phyloP scores from a whole-genome alignment of 192 early-diverging fungal species.

The Fimicolochytrium jonesii region DNA sequence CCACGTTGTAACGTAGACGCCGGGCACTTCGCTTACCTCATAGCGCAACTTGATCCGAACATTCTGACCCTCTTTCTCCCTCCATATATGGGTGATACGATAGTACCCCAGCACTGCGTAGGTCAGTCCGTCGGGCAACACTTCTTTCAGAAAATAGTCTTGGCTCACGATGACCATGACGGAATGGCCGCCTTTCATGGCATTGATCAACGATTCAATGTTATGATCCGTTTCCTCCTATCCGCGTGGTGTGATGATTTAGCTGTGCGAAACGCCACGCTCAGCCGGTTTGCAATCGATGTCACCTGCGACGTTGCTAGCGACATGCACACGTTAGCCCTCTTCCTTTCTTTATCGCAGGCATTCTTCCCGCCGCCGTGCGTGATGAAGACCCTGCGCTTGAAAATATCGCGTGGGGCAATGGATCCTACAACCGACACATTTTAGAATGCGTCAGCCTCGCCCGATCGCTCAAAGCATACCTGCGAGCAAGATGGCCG shows the following conservation, averaged over 20 bases:
- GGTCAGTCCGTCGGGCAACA: neutral
- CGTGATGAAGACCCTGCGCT: too few relatives aligned
- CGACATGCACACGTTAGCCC: neutral
- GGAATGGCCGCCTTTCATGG: neutral
- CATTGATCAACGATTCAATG: neutral
- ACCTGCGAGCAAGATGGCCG: too few relatives aligned
- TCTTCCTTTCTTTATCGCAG: neutral
- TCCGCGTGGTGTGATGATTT: too few relatives aligned
- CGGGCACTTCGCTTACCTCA: neutral
- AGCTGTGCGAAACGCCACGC: too few relatives aligned
- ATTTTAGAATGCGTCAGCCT: too few relatives aligned
- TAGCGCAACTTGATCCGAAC: neutral
- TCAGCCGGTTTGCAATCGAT: too few relatives aligned
- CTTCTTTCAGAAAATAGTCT: neutral
- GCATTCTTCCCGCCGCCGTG: neutral
- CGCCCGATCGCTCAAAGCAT: too few relatives aligned
- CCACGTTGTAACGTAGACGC: too few relatives aligned
- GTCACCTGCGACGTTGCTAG: neutral
- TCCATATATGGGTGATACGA: neutral
- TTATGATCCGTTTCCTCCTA: neutral
- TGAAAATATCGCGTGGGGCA: too few relatives aligned
- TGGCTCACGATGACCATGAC: neutral
- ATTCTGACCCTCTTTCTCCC: neutral
- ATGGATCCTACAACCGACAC: too few relatives aligned
- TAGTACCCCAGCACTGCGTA: neutral